Base-by-base conservation (phyloP, 441 rosid species). In the Corymbia citriodora region DNA sequence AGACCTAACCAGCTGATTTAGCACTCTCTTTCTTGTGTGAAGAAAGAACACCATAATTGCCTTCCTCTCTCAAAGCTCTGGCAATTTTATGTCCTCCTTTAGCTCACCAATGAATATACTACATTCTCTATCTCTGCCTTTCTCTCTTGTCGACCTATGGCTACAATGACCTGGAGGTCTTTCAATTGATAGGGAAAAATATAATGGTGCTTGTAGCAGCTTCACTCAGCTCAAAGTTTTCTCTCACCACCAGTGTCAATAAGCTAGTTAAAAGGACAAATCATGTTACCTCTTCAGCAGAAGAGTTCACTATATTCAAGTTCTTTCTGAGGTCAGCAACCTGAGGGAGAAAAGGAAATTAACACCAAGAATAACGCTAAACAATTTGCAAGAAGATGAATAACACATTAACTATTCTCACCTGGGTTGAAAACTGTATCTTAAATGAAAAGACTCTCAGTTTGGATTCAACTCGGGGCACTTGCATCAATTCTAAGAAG, bases 361-460 rank as follows among this genome's bases (percentile, higher is more conserved):
- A 94, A 90, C 89, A 91, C 90, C 81, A 82, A 92, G 8, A 19
- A 45, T 29, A 90, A 90, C 72, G 72, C 57, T 83, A 89, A n/a
- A 89, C 89, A 57, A 87, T 88, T 57, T 48, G 70, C 59, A 54
- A 91, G 82, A 59, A 57, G 55, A 89, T 45, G 70, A 61, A 89
- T 88, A 36, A 88, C 61, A 79, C 52, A 72, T 31, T 11, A 79
- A 87, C 90, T 88, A 87, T 92, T 74, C 97, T 93, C 87, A 97
- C 99, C 99, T 98, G 99, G 90, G 96, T 90, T 88, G 52, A 85
- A 90, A 98, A 98, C 95, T 97, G 99, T 86, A 96, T 96, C 94
- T 97, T 98, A 93, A 98, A 97, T 90, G 97, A 96, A 94, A 97
- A 98, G 89, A 98, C 98, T 90, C 99, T 96, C 92, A 98, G 98